Percentiles rank a stretch among this genome's conserved stretches.
Conservation (phyloP, 2,329 filamentous ascomycete species). For the Exophiala alcalophila region DNA sequence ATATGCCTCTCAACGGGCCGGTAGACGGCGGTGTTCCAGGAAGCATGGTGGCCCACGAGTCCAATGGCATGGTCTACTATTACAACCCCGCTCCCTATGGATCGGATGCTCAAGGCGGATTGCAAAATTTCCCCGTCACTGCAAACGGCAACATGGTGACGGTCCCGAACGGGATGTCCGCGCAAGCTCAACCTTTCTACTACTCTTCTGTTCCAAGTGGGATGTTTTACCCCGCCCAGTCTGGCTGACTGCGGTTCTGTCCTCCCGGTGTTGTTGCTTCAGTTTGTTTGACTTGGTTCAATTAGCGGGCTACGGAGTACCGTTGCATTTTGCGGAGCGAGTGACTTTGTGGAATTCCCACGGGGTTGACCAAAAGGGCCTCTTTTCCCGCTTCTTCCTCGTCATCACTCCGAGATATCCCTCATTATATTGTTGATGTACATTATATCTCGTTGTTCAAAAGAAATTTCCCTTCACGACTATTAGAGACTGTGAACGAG, state of each 20-base stretch:
- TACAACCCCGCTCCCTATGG: constrained; percentile 64
- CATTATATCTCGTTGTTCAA: constrained; percentile 22
- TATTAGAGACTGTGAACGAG: constrained; percentile 11
- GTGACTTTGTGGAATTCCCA: constrained; percentile 13
- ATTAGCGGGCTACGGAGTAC: constrained; percentile 21
- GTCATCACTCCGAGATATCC: constrained; percentile 18
- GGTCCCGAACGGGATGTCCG: constrained; percentile 78
- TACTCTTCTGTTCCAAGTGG: constrained; percentile 56
- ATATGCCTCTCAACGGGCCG: constrained; percentile 30
- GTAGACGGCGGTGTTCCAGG: constrained; percentile 46
- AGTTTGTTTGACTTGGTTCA: constrained; percentile 12
- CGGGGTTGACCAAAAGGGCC: constrained; percentile 3
- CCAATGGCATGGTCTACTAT: constrained; percentile 95
- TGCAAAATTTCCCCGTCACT: constrained; percentile 54
- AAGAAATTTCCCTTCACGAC: constrained; percentile 5
- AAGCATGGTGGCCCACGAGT: constrained; percentile 73
- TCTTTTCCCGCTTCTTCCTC: constrained; percentile 9
- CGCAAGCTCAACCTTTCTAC: constrained; percentile 54
- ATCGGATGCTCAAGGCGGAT: constrained; percentile 37
- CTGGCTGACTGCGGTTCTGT: constrained; percentile 12
- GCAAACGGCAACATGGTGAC: constrained; percentile 57
- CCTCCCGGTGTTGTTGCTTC: constrained; percentile 1
- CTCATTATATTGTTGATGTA: constrained; percentile 24
- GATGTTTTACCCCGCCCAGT: constrained; percentile 42
- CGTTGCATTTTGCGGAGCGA: constrained; percentile 19